These are phyloP conservation scores for Paecilomyces variotii DNA, from an alignment of 2,329 filamentous ascomycete species.

Conservation along the genomic window DNA sequence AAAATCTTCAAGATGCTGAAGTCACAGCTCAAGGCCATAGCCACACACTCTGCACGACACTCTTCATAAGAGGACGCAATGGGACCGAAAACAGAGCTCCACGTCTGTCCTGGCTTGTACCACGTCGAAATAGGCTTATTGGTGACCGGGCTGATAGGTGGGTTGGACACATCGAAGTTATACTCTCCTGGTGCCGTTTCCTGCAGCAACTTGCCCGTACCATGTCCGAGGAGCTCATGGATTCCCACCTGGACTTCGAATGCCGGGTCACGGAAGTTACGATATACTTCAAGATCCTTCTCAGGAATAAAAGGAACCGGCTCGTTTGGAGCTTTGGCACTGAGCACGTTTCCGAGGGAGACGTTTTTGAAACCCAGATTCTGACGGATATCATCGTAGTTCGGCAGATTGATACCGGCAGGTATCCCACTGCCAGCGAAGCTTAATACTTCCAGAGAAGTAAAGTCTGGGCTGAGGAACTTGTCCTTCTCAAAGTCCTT, in stretches of 20 bases:
- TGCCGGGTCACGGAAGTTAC: constrained; percentile 73
- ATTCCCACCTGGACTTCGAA: constrained; percentile 96
- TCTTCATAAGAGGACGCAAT: constrained; percentile 88
- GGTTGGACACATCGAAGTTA: constrained; percentile 81
- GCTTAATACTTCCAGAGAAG: constrained; percentile 81
- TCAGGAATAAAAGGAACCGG: constrained; percentile 83
- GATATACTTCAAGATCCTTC: constrained; percentile 67
- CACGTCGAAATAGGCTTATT: constrained; percentile 71
- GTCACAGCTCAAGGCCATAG: constrained; percentile 84
- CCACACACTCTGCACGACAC: constrained; percentile 87
- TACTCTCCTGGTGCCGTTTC: constrained; percentile 73
- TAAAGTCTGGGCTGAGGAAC: constrained; percentile 93
- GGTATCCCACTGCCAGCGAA: constrained; percentile 62
- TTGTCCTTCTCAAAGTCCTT: constrained; percentile 91
- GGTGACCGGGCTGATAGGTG: constrained; percentile 72
- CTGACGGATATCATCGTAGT: constrained; percentile 53
- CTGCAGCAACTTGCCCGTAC: constrained; percentile 87
- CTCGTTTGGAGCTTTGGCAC: constrained; percentile 85
- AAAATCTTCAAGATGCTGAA: constrained; percentile 86
- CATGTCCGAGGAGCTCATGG: constrained; percentile 82
- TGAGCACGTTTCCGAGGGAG: constrained; percentile 85
- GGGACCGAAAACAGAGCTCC: constrained; percentile 84
- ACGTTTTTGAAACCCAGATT: constrained; percentile 61
- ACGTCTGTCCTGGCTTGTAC: constrained; percentile 94
- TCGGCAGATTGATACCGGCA: constrained; percentile 52